phyloP scores from a whole-genome alignment of 768 basidiomycete species.

The Termitomyces eurrhizus region DNA sequence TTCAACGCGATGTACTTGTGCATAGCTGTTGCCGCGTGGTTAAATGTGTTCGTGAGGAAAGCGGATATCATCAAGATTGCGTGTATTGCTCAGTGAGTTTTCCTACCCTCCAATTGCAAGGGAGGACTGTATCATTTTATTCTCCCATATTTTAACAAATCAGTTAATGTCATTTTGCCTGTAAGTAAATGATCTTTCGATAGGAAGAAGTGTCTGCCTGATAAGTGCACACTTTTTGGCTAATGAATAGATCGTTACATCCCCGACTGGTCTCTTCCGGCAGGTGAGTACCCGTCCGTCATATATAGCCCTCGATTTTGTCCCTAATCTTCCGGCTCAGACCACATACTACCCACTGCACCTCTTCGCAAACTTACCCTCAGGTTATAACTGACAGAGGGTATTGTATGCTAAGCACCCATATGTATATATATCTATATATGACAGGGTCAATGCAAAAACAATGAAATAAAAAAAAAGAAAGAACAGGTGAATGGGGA shows the following conservation, averaged over 20 bases:
- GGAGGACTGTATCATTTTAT: no score
- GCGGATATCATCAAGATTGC: conserved; percentile 57
- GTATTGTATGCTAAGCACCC: no score
- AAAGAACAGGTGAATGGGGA: no score
- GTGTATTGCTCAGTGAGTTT: conserved; percentile 53
- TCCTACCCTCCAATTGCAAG: not conserved
- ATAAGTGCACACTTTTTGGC: not conserved
- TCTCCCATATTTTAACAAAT: conserved; percentile 16
- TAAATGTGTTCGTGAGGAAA: conserved; percentile 58
- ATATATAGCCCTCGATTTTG: not conserved
- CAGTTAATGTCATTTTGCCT: conserved; percentile 46
- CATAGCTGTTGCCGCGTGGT: conserved; percentile 53
- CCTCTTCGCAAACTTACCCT: conserved; percentile 49
- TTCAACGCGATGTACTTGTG: conserved; percentile 1
- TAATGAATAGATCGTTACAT: conserved; percentile 37
- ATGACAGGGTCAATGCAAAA: no score
- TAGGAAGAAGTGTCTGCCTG: not conserved
- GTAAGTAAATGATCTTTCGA: conserved; percentile 19
- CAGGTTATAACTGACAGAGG: no score
- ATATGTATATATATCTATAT: no score
- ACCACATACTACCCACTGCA: conserved; percentile 50
- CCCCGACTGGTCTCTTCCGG: conserved; percentile 36
- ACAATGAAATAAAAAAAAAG: no score
- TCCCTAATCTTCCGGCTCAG: conserved; percentile 14
- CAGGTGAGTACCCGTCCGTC: conserved; percentile 18